Conservation (phyloP, 1,284 basidiomycete species). For the Mycena citricolor region DNA sequence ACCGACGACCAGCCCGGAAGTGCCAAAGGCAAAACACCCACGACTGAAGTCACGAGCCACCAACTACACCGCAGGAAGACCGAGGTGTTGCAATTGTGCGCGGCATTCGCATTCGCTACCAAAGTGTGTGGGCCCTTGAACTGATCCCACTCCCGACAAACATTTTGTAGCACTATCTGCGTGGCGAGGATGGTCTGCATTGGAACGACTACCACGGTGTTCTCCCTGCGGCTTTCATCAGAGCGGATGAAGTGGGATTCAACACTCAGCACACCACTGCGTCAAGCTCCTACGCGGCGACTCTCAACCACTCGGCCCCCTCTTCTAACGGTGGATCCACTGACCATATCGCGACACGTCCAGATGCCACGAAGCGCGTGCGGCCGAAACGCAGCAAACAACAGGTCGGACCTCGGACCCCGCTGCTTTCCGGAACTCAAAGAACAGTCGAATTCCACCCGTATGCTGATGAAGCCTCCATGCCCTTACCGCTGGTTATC, state of each 20-base stretch:
- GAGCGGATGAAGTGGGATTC: constrained; percentile 43
- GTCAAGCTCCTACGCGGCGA: constrained; percentile 40
- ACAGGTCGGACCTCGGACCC: constrained; percentile 46
- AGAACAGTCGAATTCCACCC: constrained; percentile 62
- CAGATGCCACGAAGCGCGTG: constrained; percentile 67
- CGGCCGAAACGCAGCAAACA: constrained; percentile 67
- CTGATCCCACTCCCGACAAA: background rate
- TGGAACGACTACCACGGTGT: constrained; percentile 66
- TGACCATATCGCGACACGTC: constrained; percentile 33
- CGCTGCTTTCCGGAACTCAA: constrained; percentile 56
- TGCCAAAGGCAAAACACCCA: constrained; percentile 51
- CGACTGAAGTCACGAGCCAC: constrained; percentile 44
- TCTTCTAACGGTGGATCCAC: constrained; percentile 29
- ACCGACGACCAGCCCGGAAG: constrained; percentile 41
- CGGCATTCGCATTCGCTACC: constrained; percentile 67
- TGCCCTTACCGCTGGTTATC: constrained; percentile 77
- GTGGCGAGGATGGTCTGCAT: constrained; percentile 70
- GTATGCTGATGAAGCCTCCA: constrained; percentile 51
- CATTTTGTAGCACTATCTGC: constrained; percentile 50
- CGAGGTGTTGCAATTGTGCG: constrained; percentile 64
- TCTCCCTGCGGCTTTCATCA: constrained; percentile 59
- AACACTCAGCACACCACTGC: constrained; percentile 35
- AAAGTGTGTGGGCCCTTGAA: constrained; percentile 48
- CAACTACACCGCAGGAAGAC: constrained; percentile 73
- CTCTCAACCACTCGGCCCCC: constrained; percentile 36